A percentile compares a stretch with the other conserved stretches of the same genome.
Evolutionary conservation across 2,329 filamentous ascomycete genomes (phyloP).

Genomic region (Thelonectria blattea): DNA sequence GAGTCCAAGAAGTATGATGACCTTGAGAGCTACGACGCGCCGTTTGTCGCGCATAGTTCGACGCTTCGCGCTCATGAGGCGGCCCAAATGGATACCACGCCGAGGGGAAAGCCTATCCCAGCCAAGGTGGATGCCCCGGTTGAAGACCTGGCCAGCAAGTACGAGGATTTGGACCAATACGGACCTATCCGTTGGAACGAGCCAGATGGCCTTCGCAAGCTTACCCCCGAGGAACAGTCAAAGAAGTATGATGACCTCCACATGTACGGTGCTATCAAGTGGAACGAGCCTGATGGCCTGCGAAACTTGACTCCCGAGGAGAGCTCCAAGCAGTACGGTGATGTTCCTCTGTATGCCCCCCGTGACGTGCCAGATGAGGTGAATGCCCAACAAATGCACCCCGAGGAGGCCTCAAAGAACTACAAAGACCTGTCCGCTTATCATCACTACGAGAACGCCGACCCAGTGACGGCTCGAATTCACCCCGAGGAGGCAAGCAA

Average conservation of each 20-base stretch:
- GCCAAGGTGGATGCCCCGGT: constrained; percentile 42
- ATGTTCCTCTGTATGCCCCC: constrained; percentile 44
- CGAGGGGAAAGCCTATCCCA: constrained; percentile 46
- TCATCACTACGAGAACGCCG: constrained; percentile 38
- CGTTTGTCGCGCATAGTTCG: constrained; percentile 44
- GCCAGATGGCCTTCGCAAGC: constrained; percentile 46
- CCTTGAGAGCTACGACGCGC: constrained; percentile 43
- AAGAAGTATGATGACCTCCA: constrained; percentile 49
- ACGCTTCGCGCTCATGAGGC: constrained; percentile 38
- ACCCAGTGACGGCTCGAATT: constrained; percentile 28
- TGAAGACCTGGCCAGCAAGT: constrained; percentile 40
- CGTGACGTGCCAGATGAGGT: constrained; percentile 27
- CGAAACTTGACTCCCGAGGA: constrained; percentile 43
- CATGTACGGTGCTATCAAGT: constrained; percentile 43
- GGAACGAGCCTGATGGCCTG: constrained; percentile 47
- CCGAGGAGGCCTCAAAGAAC: constrained; percentile 40
- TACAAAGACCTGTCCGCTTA: constrained; percentile 40
- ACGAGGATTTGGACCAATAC: constrained; percentile 52
- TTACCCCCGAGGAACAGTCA: constrained; percentile 43
- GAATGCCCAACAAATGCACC: constrained; percentile 28
- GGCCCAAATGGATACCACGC: constrained; percentile 38
- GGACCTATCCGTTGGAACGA: constrained; percentile 47
- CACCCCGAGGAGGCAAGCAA: constrained; percentile 47
- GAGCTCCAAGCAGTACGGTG: constrained; percentile 48
- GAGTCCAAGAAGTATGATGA: constrained; percentile 43